Evolutionary conservation across 1,284 basidiomycete species (phyloP).

Genomic region (Ceratobasidium papillatum): DNA sequence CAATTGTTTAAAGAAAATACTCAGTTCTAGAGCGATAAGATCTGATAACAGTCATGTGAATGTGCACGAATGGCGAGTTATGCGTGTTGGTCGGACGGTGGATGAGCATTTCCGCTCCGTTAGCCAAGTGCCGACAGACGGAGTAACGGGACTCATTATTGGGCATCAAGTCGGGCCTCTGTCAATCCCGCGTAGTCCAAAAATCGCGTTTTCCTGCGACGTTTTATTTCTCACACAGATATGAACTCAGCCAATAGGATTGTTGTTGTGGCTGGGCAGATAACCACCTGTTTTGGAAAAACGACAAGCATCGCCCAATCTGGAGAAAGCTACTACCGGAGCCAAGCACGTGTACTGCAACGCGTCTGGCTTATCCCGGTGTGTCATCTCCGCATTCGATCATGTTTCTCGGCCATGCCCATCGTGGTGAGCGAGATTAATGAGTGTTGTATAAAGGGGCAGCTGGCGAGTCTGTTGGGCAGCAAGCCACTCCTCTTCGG

Average conservation of each 20-base stretch:
- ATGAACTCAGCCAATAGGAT: neutral
- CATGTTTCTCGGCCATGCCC: neutral
- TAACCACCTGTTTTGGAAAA: neutral
- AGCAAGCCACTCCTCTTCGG: neutral
- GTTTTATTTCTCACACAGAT: neutral
- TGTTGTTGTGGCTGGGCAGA: neutral
- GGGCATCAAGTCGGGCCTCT: neutral
- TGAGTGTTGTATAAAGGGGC: neutral
- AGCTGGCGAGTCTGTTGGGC: neutral
- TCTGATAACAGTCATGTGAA: neutral
- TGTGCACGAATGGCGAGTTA: neutral
- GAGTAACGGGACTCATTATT: neutral
- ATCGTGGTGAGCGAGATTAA: neutral
- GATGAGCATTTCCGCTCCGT: neutral
- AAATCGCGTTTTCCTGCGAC: neutral
- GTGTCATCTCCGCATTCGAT: neutral
- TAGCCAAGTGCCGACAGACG: no score
- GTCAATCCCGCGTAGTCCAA: neutral
- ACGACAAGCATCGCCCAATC: neutral
- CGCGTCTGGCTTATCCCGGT: constrained; percentile 3
- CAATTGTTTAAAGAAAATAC: neutral
- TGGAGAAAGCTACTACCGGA: neutral
- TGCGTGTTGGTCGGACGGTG: neutral
- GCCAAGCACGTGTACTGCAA: neutral
- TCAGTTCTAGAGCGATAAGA: neutral